phyloP scores from a whole-genome alignment of 768 basidiomycete genomes.

The Phanerodontia chrysosporium region DNA sequence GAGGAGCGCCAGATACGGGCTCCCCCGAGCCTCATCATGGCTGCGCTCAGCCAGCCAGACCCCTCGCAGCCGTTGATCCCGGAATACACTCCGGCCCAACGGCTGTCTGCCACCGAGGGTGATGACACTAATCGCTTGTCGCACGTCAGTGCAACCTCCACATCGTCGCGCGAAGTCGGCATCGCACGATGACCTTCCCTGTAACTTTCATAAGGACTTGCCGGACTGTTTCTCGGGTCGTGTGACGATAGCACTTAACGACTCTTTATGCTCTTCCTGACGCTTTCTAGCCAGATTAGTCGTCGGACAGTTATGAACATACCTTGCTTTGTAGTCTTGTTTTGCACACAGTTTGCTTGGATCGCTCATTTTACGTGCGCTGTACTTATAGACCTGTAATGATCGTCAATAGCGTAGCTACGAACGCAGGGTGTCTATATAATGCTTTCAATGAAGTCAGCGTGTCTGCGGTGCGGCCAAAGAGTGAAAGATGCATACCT shows the following conservation, averaged over 20 bases:
- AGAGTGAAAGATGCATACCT: constrained; percentile 38
- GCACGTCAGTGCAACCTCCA: constrained; percentile 26
- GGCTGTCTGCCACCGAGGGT: constrained; percentile 11
- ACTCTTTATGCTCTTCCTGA: neutral
- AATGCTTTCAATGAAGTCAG: constrained; percentile 62
- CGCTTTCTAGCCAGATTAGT: neutral
- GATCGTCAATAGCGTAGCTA: neutral
- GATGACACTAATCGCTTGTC: constrained; percentile 24
- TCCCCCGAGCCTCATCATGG: constrained; percentile 32
- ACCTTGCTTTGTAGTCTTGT: neutral
- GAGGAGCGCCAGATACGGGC: constrained; percentile 30
- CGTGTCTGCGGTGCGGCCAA: constrained; percentile 3
- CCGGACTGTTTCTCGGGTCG: neutral
- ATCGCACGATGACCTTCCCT: neutral
- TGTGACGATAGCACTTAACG: neutral
- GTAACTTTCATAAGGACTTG: neutral
- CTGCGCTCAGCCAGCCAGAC: constrained; percentile 31
- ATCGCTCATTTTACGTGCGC: neutral
- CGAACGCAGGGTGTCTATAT: constrained; percentile 49
- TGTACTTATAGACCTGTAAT: constrained; percentile 1
- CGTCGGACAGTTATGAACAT: neutral
- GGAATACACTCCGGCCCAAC: constrained; percentile 15
- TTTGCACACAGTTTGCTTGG: neutral
- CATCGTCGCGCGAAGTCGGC: constrained; percentile 2
- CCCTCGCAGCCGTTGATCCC: constrained; percentile 19